Conservation (phyloP, 73 alveolate genomes). For the Stentor roeselii region DNA sequence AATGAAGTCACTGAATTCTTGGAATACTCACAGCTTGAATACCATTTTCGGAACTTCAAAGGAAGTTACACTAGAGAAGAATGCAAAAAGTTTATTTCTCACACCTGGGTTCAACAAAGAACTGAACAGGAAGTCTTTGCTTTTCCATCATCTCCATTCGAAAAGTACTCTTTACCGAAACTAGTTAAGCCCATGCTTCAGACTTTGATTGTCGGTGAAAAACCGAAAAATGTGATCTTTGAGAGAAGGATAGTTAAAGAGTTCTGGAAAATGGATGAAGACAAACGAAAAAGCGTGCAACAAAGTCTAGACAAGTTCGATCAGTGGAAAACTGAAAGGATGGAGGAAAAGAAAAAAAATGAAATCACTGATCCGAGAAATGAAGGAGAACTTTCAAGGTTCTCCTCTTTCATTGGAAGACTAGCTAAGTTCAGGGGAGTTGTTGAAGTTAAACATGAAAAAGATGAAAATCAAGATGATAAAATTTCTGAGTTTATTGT, state of each 20-base stretch:
- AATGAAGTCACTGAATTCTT: slow-evolving; percentile 53
- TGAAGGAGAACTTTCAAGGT: not conserved
- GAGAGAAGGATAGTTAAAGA: not conserved
- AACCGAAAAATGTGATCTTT: not conserved
- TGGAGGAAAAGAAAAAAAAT: not conserved
- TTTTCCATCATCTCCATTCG: not conserved
- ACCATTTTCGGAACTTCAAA: slow-evolving; percentile 32
- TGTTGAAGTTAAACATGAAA: not conserved
- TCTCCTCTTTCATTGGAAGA: not conserved
- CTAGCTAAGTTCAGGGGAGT: not conserved
- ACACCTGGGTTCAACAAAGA: not conserved
- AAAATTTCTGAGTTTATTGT: not conserved
- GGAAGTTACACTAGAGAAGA: not conserved
- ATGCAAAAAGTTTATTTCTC: not conserved
- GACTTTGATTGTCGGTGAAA: not conserved
- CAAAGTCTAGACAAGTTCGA: not conserved
- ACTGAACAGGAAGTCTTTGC: not conserved
- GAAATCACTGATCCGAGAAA: not conserved
- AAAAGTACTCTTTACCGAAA: slow-evolving; percentile 1
- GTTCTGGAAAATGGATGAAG: not conserved
- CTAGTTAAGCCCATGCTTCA: not conserved
- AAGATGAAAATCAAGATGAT: not conserved
- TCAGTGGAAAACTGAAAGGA: not conserved
- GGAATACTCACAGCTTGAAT: slow-evolving; percentile 44
- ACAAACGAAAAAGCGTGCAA: not conserved